Evolutionary conservation across 176 grass and related monocot genomes (phyloP).

Genomic region (Avena insularis): DNA sequence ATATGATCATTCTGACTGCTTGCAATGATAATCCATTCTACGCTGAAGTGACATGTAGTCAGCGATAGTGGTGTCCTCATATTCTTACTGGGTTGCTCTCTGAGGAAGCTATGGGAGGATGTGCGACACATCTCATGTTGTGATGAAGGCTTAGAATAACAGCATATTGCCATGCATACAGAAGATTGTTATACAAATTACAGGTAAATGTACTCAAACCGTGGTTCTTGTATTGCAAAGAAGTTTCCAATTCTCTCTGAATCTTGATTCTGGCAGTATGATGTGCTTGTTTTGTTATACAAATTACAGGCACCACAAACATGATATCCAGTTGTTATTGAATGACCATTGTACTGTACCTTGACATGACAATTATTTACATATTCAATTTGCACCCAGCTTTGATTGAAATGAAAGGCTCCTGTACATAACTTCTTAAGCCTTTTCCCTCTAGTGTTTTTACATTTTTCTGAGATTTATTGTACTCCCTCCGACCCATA

Average conservation of each 20-base stretch:
- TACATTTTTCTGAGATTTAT: not conserved
- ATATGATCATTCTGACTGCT: not conserved
- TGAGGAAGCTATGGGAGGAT: not conserved
- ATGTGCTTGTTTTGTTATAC: not conserved
- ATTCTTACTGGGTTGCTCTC: not conserved
- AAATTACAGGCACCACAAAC: too few relatives aligned
- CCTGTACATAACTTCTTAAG: too few relatives aligned
- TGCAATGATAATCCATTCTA: not conserved
- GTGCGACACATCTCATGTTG: not conserved
- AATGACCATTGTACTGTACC: not conserved
- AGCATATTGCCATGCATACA: not conserved
- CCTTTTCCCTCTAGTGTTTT: not conserved
- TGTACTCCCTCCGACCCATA: too few relatives aligned
- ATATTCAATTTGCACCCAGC: not conserved
- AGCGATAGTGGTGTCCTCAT: not conserved
- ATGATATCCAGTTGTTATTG: not conserved
- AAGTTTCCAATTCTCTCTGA: not conserved
- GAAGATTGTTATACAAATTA: conserved; percentile 1
- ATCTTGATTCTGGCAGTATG: not conserved
- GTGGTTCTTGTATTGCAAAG: not conserved
- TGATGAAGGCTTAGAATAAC: not conserved
- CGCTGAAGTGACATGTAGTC: not conserved
- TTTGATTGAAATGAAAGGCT: not conserved
- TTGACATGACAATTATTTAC: not conserved
- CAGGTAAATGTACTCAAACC: conserved; percentile 16